Evolutionary conservation across 805 yeast genomes (phyloP).

Genomic region (Suhomyces canberraensis): DNA sequence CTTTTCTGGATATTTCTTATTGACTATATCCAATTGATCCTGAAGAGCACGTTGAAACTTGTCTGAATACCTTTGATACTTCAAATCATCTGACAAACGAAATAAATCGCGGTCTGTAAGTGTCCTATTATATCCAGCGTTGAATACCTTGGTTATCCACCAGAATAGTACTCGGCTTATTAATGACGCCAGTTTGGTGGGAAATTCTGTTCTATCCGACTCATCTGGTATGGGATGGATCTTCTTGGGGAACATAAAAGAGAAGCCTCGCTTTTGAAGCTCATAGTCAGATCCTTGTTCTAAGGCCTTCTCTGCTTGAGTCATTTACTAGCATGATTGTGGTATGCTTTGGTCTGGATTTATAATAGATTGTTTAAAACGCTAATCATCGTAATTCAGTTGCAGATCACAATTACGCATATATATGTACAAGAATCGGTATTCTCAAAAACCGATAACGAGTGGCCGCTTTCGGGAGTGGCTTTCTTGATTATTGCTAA

Average conservation of each 20-base stretch:
- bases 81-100: slow-evolving; percentile 3
- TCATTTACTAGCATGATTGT: too few relatives aligned
- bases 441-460: too few relatives aligned
- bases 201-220: neutral
- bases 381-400: too few relatives aligned
- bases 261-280: neutral
- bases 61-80: neutral
- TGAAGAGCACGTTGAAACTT: neutral
- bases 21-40: neutral
- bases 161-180: slow-evolving; percentile 10
- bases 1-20: neutral
- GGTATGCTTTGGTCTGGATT: too few relatives aligned
- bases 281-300: neutral
- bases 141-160: slow-evolving; percentile 7
- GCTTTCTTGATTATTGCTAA: too few relatives aligned
- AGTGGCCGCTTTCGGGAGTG: too few relatives aligned
- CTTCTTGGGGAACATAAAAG: neutral
- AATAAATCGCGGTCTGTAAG: slow-evolving; percentile 5
- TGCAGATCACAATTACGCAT: too few relatives aligned
- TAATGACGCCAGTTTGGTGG: neutral
- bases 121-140: slow-evolving; percentile 7
- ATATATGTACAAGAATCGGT: too few relatives aligned
- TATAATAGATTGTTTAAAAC: too few relatives aligned
- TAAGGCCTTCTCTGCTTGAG: too few relatives aligned
- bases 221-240: slow-evolving; percentile 18